Evolutionary conservation across 208 protist genomes (phyloP).

Genomic region (Phytomonas sp.): DNA sequence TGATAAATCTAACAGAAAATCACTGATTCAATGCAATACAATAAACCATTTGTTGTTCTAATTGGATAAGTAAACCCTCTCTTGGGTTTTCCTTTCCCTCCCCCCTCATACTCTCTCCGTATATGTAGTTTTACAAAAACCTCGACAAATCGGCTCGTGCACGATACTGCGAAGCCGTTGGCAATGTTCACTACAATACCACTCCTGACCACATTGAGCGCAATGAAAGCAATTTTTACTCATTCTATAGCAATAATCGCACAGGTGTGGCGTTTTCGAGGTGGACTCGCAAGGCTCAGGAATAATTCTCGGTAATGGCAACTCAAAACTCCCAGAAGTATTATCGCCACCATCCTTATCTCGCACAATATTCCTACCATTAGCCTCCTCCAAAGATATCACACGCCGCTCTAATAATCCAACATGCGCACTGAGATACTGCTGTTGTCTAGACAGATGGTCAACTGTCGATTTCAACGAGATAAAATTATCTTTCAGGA

Average conservation of each 20-base stretch:
- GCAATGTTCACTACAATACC: constrained; percentile 64
- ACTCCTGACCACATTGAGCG: constrained; percentile 42
- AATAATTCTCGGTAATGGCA: not conserved
- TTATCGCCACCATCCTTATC: not conserved
- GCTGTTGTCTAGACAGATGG: not conserved
- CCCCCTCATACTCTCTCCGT: not conserved
- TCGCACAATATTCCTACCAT: not conserved
- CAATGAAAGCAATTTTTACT: constrained; percentile 31
- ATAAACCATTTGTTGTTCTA: not conserved
- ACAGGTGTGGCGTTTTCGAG: constrained; percentile 17
- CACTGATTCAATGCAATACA: not conserved
- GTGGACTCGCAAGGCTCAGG: not conserved
- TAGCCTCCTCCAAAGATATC: not conserved
- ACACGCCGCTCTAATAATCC: not conserved
- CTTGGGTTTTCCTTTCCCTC: not conserved
- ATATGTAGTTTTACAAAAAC: not conserved
- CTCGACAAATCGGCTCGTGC: not conserved
- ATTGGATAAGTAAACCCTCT: not conserved
- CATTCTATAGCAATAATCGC: constrained; percentile 55
- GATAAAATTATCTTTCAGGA: not conserved
- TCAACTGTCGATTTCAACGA: not conserved
- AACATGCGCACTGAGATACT: not conserved
- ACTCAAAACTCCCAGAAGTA: not conserved
- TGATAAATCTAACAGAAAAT: not conserved
- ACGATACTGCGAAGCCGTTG: constrained; percentile 27